These are phyloP conservation scores for Nannochloris sp. DNA, from an alignment of 139 green algal genomes.

Conservation along the genomic window DNA sequence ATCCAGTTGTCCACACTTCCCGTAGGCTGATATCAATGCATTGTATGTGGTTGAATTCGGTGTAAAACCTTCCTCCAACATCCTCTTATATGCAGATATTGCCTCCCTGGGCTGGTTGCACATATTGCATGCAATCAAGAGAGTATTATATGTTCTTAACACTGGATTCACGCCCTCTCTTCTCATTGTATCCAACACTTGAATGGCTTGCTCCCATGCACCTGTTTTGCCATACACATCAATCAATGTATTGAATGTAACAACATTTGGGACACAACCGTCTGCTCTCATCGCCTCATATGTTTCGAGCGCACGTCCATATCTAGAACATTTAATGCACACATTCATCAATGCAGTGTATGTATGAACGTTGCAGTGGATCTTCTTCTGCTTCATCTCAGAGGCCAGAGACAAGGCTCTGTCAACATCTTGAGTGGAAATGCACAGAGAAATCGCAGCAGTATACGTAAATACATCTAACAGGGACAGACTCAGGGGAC, in stretches of 20 bases:
- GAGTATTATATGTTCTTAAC: conserved; percentile 76
- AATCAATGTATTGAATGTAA: conserved; percentile 71
- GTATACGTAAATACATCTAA: conserved; percentile 79
- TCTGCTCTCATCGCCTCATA: conserved; percentile 55
- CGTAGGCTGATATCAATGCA: conserved; percentile 68
- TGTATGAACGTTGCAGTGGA: conserved; percentile 74
- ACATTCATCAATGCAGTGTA: conserved; percentile 87
- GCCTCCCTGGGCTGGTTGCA: conserved; percentile 72
- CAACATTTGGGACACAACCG: conserved; percentile 25
- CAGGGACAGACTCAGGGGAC: conserved; percentile 37
- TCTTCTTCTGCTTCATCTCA: conserved; percentile 53
- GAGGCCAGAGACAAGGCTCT: conserved; percentile 54
- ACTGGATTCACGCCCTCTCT: conserved; percentile 61
- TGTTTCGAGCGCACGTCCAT: conserved; percentile 54
- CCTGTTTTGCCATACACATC: conserved; percentile 73
- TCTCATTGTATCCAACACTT: conserved; percentile 32
- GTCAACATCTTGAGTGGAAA: conserved; percentile 62
- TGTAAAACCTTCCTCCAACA: conserved; percentile 47
- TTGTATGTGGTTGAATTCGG: conserved; percentile 82
- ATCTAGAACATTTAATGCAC: conserved; percentile 64
- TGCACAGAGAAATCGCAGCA: conserved; percentile 70
- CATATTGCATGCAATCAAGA: conserved; percentile 87
- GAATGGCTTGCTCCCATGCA: conserved; percentile 52
- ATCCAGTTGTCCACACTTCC: conserved; percentile 49
- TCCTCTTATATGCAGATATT: conserved; percentile 37